Evolutionary conservation across 441 rosid genomes (phyloP), one percentile per base, ranked within the genome.

Genomic region (Capsella rubella): DNA sequence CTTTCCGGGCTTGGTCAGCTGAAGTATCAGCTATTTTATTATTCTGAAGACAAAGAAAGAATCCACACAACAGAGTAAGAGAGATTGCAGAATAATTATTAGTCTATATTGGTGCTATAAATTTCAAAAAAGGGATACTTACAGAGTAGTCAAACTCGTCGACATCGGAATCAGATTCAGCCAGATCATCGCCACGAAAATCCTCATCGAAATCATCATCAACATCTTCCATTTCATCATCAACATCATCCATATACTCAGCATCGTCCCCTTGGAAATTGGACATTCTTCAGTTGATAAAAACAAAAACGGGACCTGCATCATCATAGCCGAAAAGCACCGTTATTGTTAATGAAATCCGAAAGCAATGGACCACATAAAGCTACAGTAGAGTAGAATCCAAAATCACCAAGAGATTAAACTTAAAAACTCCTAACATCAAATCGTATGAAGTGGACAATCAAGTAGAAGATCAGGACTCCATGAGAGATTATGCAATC

Each of bases 71-170:
- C 6, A 34, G 37, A 34, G 37, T 6, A 1, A 21, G 25, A 21
- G 25, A 21, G 25, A 42, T 1, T 43, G 40, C 11, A 46, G 43
- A 31, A 32, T 1, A 6, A 7, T 11, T 8, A 45, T 5, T 5
- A 11, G 13, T 13, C 3, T 15, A 58, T 0, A 13, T 14, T 1
- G 13, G 9, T 13, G 15, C 56, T 13, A 57, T 8, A 57, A 15
- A 53, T 51, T 5, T 66, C 37, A 14, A 68, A 16, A 54, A 11
- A 21, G 25, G 57, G 28, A 57, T 50, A 80, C 85, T 29, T 53
- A 90, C 92, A 61, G 78, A 69, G 81, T 81, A 71, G 62, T 83
- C 92, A 74, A 81, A 79, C 74, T 87, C 92, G 52, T 87, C 97
- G 37, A 78, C 81, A 69, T 90, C 94, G 8, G 92, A 87, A 64